A percentile compares a stretch with the other conserved stretches of the same genome.
These are phyloP conservation scores for Bruguiera gymnorhiza DNA, from an alignment of 345 rosid species.

Conservation along the genomic window DNA sequence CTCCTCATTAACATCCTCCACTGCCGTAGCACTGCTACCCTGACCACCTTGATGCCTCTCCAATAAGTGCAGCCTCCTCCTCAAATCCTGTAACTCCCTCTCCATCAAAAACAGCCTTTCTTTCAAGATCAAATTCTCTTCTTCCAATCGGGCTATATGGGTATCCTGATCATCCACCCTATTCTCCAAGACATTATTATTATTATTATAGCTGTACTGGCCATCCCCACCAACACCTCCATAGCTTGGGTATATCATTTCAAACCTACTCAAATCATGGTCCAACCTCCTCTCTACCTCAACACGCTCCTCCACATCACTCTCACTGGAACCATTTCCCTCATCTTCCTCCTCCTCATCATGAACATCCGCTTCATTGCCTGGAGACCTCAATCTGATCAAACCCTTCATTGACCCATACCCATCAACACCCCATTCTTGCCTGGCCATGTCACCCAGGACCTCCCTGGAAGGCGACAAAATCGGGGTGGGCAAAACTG, in stretches of 20 bases:
- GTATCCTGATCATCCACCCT: constrained; percentile 94
- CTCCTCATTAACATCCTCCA: constrained; percentile 49
- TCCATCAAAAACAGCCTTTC: constrained; percentile 94
- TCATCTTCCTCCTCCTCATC: constrained; percentile 92
- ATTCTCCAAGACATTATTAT: constrained; percentile 73
- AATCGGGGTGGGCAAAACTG: constrained; percentile 78
- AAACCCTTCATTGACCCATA: constrained; percentile 98
- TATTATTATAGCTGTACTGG: constrained; percentile 43
- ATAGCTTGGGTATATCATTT: constrained; percentile 84
- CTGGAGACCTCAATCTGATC: constrained; percentile 77
- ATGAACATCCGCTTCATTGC: constrained; percentile 45
- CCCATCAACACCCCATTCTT: constrained; percentile 99
- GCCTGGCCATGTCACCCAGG: constrained; percentile 90
- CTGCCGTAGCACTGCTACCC: constrained; percentile 9
- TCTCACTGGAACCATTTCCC: constrained; percentile 80
- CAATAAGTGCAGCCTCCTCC: constrained; percentile 76
- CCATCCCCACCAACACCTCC: constrained; percentile 31
- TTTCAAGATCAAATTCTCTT: constrained; percentile 85
- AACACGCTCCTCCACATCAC: constrained; percentile 96
- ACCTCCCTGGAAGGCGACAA: constrained; percentile 87
- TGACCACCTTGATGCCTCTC: constrained; percentile 60
- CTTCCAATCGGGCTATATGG: constrained; percentile 87
- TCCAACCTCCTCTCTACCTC: constrained; percentile 92
- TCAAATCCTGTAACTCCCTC: constrained; percentile 78
- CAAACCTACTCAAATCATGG: constrained; percentile 95